These are phyloP conservation scores for Alopecurus myosuroides DNA, from an alignment of 176 grass and related monocot species.

Conservation along the genomic window DNA sequence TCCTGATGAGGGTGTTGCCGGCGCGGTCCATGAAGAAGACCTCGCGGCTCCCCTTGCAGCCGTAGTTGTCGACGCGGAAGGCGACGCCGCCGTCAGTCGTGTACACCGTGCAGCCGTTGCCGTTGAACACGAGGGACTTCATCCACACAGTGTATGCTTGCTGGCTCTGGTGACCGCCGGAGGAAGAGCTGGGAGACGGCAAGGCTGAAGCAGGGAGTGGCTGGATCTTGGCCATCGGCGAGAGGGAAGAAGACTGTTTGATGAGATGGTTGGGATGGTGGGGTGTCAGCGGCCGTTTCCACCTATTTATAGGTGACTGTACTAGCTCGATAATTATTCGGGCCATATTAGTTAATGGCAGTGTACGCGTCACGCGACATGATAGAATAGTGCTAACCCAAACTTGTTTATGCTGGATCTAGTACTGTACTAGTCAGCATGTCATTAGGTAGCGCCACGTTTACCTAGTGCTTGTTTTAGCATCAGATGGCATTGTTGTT, in stretches of 20 bases:
- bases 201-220: slow-evolving; percentile 1
- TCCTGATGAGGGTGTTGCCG: slow-evolving; percentile 41
- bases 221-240: slow-evolving; percentile 43
- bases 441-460: not conserved
- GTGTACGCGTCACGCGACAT: slow-evolving; percentile 11
- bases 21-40: slow-evolving; percentile 66
- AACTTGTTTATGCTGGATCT: slow-evolving; percentile 27
- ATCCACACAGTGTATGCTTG: slow-evolving; percentile 70
- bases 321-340: not conserved
- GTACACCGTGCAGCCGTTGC: slow-evolving; percentile 71
- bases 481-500: not conserved
- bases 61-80: slow-evolving; percentile 83
- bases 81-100: slow-evolving; percentile 44
- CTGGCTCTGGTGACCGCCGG: too few species aligned
- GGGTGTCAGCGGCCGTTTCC: not conserved
- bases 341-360: not conserved
- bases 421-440: slow-evolving; percentile 10
- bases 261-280: not conserved
- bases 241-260: not conserved
- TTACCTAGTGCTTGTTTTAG: slow-evolving; percentile 3
- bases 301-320: slow-evolving; percentile 1
- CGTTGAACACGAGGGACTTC: slow-evolving; percentile 82
- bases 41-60: slow-evolving; percentile 37
- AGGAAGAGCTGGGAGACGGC: too few species aligned
- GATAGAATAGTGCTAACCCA: slow-evolving; percentile 4